Base-by-base conservation (phyloP, 2,329 filamentous ascomycete genomes). In the Ophiosphaerella herpotricha region DNA sequence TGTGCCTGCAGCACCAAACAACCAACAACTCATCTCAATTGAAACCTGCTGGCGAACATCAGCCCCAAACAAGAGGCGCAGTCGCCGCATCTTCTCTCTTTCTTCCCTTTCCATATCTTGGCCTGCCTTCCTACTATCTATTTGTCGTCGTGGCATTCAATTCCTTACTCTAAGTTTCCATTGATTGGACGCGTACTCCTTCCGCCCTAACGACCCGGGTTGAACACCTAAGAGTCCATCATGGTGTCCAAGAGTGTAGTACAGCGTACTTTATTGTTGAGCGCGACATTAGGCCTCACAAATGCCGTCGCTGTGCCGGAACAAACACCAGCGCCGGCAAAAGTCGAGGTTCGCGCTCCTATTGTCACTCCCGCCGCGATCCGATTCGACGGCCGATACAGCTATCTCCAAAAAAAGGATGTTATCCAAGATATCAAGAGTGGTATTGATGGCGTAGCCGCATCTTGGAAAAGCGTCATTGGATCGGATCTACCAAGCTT, bases 401-500 rank as follows among this genome's bases (percentile, higher is more conserved):
- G 68, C 55, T 71, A 72, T 35, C 41, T 69, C 11, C 42, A 72
- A 48, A 63, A 63, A 47, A 60, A 70, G 41, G 53, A 73, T 54
- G 58, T 73, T 12, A 29, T 74, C 11, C 55, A 60, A 18, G 63
- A 72, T 23, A 68, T 73, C 48, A 61, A 60, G 39, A 68, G 58
- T 46, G 67, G 65, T 33, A 68, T 69, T 0, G 61, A 68, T 12
- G 58, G 63, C 39, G 47, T 69, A 21, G 60, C 66, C 14, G 52
- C 65, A 11, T 70, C 67, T 9, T 61, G 71, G 46, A 71, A 63
- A 26, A 71, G 67, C 40, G 64, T 70, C 4, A 46, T 74, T 12
- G 71, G 71, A 13, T 63, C 63, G 0, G 68, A 68, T 43, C 57
- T 74, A 33, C 72, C 72, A 21, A 67, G 60, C 54, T 74, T 68